Evolutionary conservation across 352 stramenopile species (phyloP), one percentile per base, ranked within the genome.

Genomic region (Hyphochytrium catenoides): DNA sequence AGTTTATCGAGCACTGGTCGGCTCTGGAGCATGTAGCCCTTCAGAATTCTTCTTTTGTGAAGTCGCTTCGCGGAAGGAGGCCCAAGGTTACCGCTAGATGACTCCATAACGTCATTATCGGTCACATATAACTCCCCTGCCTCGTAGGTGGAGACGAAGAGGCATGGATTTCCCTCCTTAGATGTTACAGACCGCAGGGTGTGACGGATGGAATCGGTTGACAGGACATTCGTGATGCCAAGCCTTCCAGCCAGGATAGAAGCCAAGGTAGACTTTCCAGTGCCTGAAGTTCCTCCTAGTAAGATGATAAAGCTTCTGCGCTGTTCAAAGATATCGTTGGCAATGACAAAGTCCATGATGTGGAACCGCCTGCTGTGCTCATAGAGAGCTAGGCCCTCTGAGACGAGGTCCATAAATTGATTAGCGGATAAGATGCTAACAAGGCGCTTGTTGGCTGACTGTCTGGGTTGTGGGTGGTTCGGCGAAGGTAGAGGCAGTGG

Each of bases 351-450:
- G 41, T 81, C 66, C 32, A 84, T 51, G 28, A 84, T 36, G 43
- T 84, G 66, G 42, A 76, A 64, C 33, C 64, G 67, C 48, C 81
- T 84, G 20, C 60, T 71, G 42, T 84, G 81, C 47, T 84, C 67
- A n/a, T n/a, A n/a, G n/a, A n/a, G n/a, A n/a, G n/a, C n/a, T n/a
- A n/a, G n/a, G n/a, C n/a, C n/a, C n/a, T n/a, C n/a, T n/a, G n/a
- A n/a, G n/a, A n/a, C n/a, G n/a, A n/a, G n/a, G n/a, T n/a, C n/a
- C n/a, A n/a, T n/a, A n/a, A n/a, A n/a, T n/a, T n/a, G n/a, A n/a
- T n/a, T n/a, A n/a, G n/a, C n/a, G n/a, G n/a, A n/a, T n/a, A n/a
- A n/a, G n/a, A n/a, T n/a, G n/a, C n/a, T n/a, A n/a, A n/a, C n/a
- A n/a, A n/a, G n/a, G n/a, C n/a, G n/a, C n/a, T n/a, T n/a, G n/a